Percentiles rank a stretch among this genome's conserved stretches.
Conservation (phyloP, 1,139 yeast genomes). For the Yamadazyma blattariae region DNA sequence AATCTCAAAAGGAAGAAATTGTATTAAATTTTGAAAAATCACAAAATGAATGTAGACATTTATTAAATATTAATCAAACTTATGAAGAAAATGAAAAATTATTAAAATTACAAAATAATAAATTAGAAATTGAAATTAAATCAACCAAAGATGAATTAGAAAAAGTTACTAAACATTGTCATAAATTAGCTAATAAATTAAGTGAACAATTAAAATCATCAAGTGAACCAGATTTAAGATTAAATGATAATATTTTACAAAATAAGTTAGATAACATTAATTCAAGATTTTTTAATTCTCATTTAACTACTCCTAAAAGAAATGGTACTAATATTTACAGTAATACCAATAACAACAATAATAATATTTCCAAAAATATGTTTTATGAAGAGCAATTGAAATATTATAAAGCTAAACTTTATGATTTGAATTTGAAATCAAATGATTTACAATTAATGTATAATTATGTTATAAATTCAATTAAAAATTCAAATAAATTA, state of each 20-base stretch:
- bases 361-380: conserved; percentile 11
- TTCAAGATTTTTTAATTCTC: conserved; percentile 7
- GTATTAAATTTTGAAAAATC: conserved; percentile 4
- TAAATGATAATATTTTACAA: conserved; percentile 7
- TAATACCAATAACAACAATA: too few relatives aligned
- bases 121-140: conserved; percentile 20
- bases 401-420: conserved; percentile 37
- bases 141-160: conserved; percentile 23
- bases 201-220: conserved; percentile 15
- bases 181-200: conserved; percentile 28
- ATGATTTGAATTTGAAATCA: conserved; percentile 35
- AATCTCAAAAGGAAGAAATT: conserved; percentile 1
- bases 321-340: conserved; percentile 10
- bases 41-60: conserved; percentile 7
- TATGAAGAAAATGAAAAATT: conserved; percentile 17
- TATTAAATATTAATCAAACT: conserved; percentile 11
- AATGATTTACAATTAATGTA: conserved; percentile 55
- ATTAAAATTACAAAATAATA: conserved; percentile 18
- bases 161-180: conserved; percentile 27
- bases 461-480: conserved; percentile 43
- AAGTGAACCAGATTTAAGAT: conserved; percentile 4
- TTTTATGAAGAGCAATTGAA: conserved; percentile 23
- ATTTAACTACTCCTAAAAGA: conserved; percentile 6
- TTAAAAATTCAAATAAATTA: conserved; percentile 40
- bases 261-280: conserved; percentile 12